Percentiles rank a stretch among this genome's conserved stretches.
phyloP scores from a whole-genome alignment of 805 yeast genomes.

The Kurtzmaniella cleridarum region DNA sequence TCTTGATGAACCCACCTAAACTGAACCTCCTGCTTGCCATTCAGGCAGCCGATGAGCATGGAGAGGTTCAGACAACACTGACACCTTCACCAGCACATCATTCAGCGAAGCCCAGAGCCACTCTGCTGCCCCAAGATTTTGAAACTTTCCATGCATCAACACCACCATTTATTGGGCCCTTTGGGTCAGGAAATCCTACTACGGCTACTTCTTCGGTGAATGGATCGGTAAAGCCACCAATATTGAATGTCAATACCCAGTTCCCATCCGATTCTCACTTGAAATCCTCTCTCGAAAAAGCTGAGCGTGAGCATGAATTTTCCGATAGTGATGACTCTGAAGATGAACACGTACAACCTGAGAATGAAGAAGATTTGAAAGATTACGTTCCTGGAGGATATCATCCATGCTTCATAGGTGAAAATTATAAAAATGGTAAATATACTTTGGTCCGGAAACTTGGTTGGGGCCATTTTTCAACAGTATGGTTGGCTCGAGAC shows the following conservation, averaged over 20 bases:
- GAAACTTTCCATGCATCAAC: no score
- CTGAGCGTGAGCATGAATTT: no score
- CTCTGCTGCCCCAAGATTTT: no score
- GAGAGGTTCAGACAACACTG: neutral
- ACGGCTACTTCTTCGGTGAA: no score
- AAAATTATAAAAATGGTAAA: slow-evolving; percentile 66
- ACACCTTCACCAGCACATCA: no score
- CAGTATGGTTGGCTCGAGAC: slow-evolving; percentile 84
- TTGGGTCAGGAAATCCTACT: no score
- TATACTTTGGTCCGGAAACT: slow-evolving; percentile 81
- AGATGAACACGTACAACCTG: slow-evolving; percentile 22
- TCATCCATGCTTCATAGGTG: slow-evolving; percentile 91
- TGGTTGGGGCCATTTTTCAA: slow-evolving; percentile 99
- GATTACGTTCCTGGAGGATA: slow-evolving; percentile 94
- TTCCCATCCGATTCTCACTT: no score
- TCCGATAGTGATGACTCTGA: slow-evolving; percentile 16
- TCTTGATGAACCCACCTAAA: slow-evolving; percentile 18
- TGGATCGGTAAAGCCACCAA: no score
- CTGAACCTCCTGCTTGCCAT: slow-evolving; percentile 42
- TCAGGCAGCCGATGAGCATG: slow-evolving; percentile 25
- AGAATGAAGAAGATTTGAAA: slow-evolving; percentile 76
- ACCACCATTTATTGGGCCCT: no score
- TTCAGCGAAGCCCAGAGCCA: no score
- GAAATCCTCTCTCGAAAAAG: no score
- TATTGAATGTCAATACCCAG: no score